A percentile compares a stretch with the other conserved stretches of the same genome.
Conservation (phyloP, 192 early-diverging fungal species). For the Spizellomyces sp. region DNA sequence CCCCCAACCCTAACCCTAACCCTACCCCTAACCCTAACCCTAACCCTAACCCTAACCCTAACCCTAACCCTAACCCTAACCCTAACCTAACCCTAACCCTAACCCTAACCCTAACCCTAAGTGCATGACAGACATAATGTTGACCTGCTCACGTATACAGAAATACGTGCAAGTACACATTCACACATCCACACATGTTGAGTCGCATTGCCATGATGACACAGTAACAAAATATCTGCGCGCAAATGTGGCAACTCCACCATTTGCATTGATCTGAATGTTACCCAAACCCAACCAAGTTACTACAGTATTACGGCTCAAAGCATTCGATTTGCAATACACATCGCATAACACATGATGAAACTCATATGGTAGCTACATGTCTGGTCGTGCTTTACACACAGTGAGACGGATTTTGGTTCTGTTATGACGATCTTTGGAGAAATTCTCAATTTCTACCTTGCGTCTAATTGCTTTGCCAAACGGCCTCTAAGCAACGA, state of each 20-base stretch:
- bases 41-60: conserved; percentile 2
- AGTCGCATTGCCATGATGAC: background rate
- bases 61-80: conserved; percentile 3
- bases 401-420: no score
- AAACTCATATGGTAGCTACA: no score
- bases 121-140: background rate
- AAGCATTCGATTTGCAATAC: no score
- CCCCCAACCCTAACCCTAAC: background rate
- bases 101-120: conserved; percentile 6
- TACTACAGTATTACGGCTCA: no score
- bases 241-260: background rate
- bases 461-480: no score
- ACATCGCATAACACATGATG: no score
- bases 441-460: no score
- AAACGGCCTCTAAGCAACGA: no score
- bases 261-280: background rate
- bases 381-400: no score
- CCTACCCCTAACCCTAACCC: background rate
- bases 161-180: background rate
- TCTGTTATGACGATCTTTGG: no score
- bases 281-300: background rate
- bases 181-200: background rate
- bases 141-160: background rate
- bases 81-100: no score
- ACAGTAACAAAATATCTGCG: background rate